Conservation (phyloP, 805 yeast species). For the Ogataea naganishii region DNA sequence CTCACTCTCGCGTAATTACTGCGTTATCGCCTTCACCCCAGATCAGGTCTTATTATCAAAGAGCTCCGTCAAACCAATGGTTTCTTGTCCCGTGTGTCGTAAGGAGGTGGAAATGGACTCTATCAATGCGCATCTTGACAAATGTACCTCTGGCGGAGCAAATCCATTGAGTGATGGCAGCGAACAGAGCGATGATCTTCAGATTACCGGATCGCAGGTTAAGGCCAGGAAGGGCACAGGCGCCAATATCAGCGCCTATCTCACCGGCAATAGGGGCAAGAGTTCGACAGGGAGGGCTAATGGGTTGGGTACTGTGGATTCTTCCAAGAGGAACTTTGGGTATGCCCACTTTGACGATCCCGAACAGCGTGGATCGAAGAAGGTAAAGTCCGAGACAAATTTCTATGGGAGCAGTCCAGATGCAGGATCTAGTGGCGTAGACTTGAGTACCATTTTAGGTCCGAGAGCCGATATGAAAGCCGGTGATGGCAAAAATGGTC, state of each 20-base stretch:
- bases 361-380: too few species aligned
- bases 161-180: slow-evolving; percentile 2
- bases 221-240: slow-evolving; percentile 6
- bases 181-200: slow-evolving; percentile 1
- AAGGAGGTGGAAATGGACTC: slow-evolving; percentile 16
- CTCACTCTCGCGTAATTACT: too few species aligned
- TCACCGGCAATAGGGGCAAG: slow-evolving; percentile 7
- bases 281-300: neutral
- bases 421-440: too few species aligned
- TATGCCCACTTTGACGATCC: too few species aligned
- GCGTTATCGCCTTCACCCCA: too few species aligned
- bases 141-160: slow-evolving; percentile 10
- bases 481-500: slow-evolving; percentile 3
- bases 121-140: slow-evolving; percentile 28
- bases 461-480: slow-evolving; percentile 2
- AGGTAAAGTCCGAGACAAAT: too few species aligned
- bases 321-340: slow-evolving; percentile 1
- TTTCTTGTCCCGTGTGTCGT: slow-evolving; percentile 26
- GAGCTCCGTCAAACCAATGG: too few species aligned
- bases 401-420: too few species aligned
- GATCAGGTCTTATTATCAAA: too few species aligned
- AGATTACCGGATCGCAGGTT: slow-evolving; percentile 3
- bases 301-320: neutral
- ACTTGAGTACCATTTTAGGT: too few species aligned
- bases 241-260: slow-evolving; percentile 8